These are phyloP conservation scores for Biscogniauxia sp. DNA, from an alignment of 2,329 filamentous ascomycete species.

Conservation along the genomic window DNA sequence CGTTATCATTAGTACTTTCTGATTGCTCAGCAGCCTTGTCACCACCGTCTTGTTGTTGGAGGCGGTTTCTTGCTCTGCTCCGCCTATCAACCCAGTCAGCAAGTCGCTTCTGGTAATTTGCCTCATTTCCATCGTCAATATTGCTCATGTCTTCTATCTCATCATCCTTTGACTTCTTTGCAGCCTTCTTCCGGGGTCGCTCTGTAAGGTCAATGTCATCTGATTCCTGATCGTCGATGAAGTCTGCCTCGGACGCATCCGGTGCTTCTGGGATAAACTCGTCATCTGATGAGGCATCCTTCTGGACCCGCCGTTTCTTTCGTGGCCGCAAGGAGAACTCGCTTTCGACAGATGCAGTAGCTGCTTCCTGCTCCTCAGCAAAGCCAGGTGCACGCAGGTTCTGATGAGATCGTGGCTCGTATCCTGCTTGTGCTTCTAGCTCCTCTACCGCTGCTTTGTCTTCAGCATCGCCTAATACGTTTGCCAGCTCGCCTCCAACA, in stretches of 20 bases:
- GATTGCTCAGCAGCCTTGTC: conserved; percentile 43
- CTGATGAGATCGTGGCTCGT: conserved; percentile 65
- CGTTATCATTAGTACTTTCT: conserved; percentile 38
- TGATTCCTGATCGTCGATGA: conserved; percentile 34
- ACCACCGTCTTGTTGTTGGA: conserved; percentile 34
- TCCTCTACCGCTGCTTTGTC: conserved; percentile 62
- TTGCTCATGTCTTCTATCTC: conserved; percentile 49
- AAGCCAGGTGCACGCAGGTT: conserved; percentile 73
- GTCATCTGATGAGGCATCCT: conserved; percentile 39
- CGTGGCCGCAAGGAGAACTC: conserved; percentile 60
- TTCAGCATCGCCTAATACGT: conserved; percentile 79
- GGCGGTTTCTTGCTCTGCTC: conserved; percentile 52
- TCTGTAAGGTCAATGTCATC: conserved; percentile 41
- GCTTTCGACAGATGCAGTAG: conserved; percentile 37
- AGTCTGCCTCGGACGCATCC: conserved; percentile 30
- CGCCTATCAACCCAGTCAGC: conserved; percentile 70
- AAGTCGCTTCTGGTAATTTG: conserved; percentile 72
- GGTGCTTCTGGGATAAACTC: conserved; percentile 43
- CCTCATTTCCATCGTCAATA: conserved; percentile 87
- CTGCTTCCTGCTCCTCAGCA: conserved; percentile 45
- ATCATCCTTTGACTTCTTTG: conserved; percentile 38
- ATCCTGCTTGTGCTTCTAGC: conserved; percentile 40
- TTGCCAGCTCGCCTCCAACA: conserved; percentile 67
- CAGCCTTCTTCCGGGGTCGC: conserved; percentile 40
- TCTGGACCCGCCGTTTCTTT: conserved; percentile 50